Base-by-base conservation (phyloP, 148 eudicot species). In the Rhododendron simsii region DNA sequence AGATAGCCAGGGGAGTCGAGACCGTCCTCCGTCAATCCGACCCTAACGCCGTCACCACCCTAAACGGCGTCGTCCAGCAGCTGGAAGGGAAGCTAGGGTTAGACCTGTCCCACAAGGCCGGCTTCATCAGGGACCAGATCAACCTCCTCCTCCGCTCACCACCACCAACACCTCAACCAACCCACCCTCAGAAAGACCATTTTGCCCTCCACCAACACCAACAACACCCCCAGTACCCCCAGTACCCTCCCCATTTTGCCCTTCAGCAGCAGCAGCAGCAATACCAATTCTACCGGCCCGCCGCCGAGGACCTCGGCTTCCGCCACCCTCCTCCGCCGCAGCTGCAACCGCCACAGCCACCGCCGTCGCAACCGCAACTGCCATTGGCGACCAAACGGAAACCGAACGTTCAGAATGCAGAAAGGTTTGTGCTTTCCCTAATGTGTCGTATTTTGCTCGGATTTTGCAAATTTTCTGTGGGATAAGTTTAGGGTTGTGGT, bases 1-100 rank as follows among this genome's bases (percentile, higher is more conserved):
- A 92, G n/a, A 91, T 92, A 86, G 94, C 91, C 14, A 87, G 65
- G 53, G 92, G 88, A 4, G 91, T 91, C 5, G 93, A 92, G 87
- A 86, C 83, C 12, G 86, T 92, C 18, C 89, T 91, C 84, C 91
- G 91, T 86, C 93, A 91, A 84, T 90, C 92, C 4, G 88, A 89
- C 85, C 88, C 89, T 33, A 90, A 90, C 89, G 89, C 88, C 87
- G 83, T 87, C 63, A 85, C 87, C 80, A 80, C 93, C 37, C 76
- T 92, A 15, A 87, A 89, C 88, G 91, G 89, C 86, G 89, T 92
- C 85, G 91, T 92, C 15, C 90, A 87, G 57, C 92, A 86, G 59
- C 88, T 92, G 39, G 89, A 89, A 37, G 87, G 87, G 11, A 88
- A 85, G 82, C 86, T 92, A 83, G 94, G 94, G 83, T 81, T 88